phyloP scores from a whole-genome alignment of 1,139 yeast genomes.

The Taphrina pruni region DNA sequence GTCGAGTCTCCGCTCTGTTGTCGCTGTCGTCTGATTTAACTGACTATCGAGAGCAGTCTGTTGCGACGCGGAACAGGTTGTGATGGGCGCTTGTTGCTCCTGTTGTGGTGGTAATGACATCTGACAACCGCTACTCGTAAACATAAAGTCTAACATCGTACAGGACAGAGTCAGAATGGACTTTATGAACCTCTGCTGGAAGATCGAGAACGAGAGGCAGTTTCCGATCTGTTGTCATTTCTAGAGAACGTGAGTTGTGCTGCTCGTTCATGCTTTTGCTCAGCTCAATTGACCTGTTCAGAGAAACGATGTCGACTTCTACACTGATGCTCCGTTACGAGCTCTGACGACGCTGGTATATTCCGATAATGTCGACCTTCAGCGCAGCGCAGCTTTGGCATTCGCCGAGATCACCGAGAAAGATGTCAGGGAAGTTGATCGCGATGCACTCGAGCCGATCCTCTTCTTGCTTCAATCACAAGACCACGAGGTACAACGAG shows the following conservation, averaged over 20 bases:
- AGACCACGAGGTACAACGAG: slow-evolving; percentile 94
- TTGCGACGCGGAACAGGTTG: neutral
- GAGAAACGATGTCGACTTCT: slow-evolving; percentile 83
- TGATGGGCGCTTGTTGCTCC: slow-evolving; percentile 36
- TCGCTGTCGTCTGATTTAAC: neutral
- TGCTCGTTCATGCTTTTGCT: slow-evolving; percentile 41
- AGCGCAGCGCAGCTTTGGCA: slow-evolving; percentile 96
- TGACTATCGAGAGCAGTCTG: neutral
- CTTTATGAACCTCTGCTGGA: slow-evolving; percentile 69
- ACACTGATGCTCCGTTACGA: slow-evolving; percentile 71
- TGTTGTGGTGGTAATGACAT: slow-evolving; percentile 33
- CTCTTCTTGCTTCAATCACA: slow-evolving; percentile 81
- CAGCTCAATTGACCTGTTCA: slow-evolving; percentile 27
- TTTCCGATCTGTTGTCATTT: slow-evolving; percentile 83
- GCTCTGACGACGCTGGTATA: slow-evolving; percentile 92
- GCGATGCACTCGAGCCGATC: slow-evolving; percentile 92
- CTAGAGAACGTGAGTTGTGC: slow-evolving; percentile 67
- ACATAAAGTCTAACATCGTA: neutral
- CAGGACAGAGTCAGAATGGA: slow-evolving; percentile 50
- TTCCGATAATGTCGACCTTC: slow-evolving; percentile 91
- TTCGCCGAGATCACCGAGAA: slow-evolving; percentile 98
- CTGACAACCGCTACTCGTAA: neutral
- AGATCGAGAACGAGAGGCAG: slow-evolving; percentile 97
- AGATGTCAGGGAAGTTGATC: slow-evolving; percentile 85
- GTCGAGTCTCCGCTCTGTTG: neutral